Conservation (phyloP, 2,329 filamentous ascomycete genomes). For the Neoarthrinium moseri region DNA sequence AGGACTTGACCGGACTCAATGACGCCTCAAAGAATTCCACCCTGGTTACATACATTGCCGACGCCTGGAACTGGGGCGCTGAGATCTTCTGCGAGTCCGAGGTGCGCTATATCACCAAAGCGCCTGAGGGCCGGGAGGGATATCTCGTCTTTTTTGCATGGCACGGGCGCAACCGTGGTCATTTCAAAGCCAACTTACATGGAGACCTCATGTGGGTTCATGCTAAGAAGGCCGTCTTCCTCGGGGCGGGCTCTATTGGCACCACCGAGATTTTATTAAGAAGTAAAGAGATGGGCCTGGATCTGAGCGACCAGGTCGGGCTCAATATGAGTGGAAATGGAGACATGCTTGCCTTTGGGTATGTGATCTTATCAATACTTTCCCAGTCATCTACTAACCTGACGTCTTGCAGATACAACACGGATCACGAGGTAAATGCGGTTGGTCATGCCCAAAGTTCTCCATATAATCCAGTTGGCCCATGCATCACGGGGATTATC, state of each 20-base stretch:
- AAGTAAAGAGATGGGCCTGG: constrained; percentile 57
- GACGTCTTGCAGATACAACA: constrained; percentile 51
- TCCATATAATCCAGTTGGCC: constrained; percentile 53
- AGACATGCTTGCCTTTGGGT: constrained; percentile 64
- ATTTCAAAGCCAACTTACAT: constrained; percentile 53
- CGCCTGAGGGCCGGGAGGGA: constrained; percentile 46
- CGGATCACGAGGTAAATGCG: constrained; percentile 53
- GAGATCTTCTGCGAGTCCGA: constrained; percentile 71
- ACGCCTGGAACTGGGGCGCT: constrained; percentile 71
- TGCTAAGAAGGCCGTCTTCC: constrained; percentile 62
- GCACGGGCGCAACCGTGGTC: constrained; percentile 57
- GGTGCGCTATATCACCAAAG: constrained; percentile 60
- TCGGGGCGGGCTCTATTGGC: constrained; percentile 64
- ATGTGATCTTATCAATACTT: constrained; percentile 19
- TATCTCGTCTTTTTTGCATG: constrained; percentile 66
- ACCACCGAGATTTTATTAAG: constrained; percentile 65
- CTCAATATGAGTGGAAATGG: constrained; percentile 65
- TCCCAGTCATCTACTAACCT: not conserved
- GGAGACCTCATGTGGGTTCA: constrained; percentile 67
- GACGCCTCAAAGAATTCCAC: constrained; percentile 68
- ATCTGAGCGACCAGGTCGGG: constrained; percentile 56
- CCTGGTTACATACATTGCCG: constrained; percentile 64
- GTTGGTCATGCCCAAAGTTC: constrained; percentile 51
- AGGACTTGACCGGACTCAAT: constrained; percentile 64
- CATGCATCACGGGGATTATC: constrained; percentile 62